Conservation (phyloP, 192 early-diverging fungal genomes). For the Coemansia sp. region DNA sequence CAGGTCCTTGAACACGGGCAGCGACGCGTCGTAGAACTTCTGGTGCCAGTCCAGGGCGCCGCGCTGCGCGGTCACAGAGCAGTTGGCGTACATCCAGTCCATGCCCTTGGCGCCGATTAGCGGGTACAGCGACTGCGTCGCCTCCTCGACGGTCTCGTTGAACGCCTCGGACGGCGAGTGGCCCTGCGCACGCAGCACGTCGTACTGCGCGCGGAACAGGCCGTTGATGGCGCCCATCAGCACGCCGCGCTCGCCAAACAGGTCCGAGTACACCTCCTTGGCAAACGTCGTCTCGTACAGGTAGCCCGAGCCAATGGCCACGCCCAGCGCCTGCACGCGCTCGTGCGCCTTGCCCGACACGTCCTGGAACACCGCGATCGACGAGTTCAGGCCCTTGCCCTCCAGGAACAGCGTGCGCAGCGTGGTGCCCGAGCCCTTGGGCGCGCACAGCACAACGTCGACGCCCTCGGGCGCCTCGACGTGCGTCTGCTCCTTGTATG, state of each 20-base stretch:
- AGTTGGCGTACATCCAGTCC: conserved; percentile 99
- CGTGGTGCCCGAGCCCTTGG: conserved; percentile 95
- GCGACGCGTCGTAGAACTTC: conserved; percentile 86
- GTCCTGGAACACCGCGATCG: conserved; percentile 94
- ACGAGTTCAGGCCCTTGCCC: conserved; percentile 96
- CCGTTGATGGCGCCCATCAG: conserved; percentile 99
- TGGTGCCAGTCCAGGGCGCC: conserved; percentile 98
- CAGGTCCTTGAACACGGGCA: conserved; percentile 91
- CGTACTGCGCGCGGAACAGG: conserved; percentile 94
- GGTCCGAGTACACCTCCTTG: conserved; percentile 96
- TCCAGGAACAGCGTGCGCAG: conserved; percentile 95
- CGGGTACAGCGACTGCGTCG: conserved; percentile 96
- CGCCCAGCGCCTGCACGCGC: conserved; percentile 84
- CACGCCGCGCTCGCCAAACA: conserved; percentile 94
- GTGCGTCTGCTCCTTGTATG: conserved; percentile 88
- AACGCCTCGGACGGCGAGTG: conserved; percentile 98
- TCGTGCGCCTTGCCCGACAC: conserved; percentile 92
- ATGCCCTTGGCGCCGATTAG: conserved; percentile 95
- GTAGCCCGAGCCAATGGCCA: conserved; percentile 95
- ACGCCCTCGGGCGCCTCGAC: conserved; percentile 89
- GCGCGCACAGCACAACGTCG: conserved; percentile 94
- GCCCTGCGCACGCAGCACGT: conserved; percentile 88
- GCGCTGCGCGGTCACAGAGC: conserved; percentile 93
- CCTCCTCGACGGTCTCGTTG: conserved; percentile 99
- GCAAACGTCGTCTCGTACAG: conserved; percentile 96